phyloP scores from a whole-genome alignment of 116 monocot species.

The Iris pallida region DNA sequence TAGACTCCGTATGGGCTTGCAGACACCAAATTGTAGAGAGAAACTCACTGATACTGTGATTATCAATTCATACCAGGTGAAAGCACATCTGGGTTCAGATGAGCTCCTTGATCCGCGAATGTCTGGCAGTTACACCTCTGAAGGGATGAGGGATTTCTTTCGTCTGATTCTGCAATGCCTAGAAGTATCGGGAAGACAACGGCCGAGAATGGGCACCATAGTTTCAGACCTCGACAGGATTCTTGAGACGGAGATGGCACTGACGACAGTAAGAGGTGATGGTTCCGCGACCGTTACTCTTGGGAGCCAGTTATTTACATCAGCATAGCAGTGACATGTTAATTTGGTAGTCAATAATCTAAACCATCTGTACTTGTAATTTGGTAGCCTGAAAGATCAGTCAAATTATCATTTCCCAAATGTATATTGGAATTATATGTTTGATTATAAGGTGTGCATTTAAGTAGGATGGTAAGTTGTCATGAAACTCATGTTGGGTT shows the following conservation, averaged over 20 bases:
- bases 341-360: too few relatives aligned
- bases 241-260: conserved; percentile 59
- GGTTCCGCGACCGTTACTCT: conserved; percentile 52
- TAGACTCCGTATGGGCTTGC: too few relatives aligned
- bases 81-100: conserved; percentile 17
- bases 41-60: too few relatives aligned
- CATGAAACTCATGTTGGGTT: too few relatives aligned
- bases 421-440: too few relatives aligned
- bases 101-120: conserved; percentile 34
- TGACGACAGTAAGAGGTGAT: conserved; percentile 64
- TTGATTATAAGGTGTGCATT: too few relatives aligned
- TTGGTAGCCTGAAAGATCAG: too few relatives aligned
- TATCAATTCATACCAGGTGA: conserved; percentile 8
- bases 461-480: too few relatives aligned
- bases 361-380: too few relatives aligned
- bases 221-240: conserved; percentile 59
- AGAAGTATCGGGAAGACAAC: conserved; percentile 5
- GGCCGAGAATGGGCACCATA: conserved; percentile 44
- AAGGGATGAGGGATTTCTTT: conserved; percentile 40
- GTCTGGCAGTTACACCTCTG: conserved; percentile 27
- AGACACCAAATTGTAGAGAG: too few relatives aligned
- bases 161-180: conserved; percentile 28
- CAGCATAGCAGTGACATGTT: not conserved
- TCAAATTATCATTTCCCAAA: too few relatives aligned
- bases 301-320: conserved; percentile 59